Evolutionary conservation across 306 rosid genomes (phyloP), one percentile per base, ranked within the genome.

Genomic region (Sesbania bispinosa): DNA sequence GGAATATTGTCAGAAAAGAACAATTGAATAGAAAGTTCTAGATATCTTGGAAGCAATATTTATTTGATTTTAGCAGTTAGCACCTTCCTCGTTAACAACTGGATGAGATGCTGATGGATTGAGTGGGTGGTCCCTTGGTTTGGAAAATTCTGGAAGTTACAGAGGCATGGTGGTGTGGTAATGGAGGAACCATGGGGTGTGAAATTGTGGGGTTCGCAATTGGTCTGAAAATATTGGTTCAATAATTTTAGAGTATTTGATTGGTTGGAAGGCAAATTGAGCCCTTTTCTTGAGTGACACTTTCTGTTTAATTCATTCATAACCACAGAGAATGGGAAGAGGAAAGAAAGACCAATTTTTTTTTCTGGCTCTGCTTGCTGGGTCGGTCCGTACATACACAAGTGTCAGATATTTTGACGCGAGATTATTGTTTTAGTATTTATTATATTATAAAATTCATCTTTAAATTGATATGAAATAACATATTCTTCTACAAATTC

Each of bases 101-200:
- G 23, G 20, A 45, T 2, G 43, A 7, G 39, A 35, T 35, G 8
- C n/a, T n/a, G 26, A 16, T 69, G 7, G 67, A 27, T 52, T 8
- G 18, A 7, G 26, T 7, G 43, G 11, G 14, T 53, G 73, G 79
- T 72, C 51, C 66, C 10, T 62, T 21, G 67, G 81, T 14, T 71
- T 8, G 63, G 86, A 85, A 87, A 52, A 74, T 85, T 76, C 88
- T 85, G 80, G 88, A 85, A 81, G 88, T 76, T 74, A 27, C 52
- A 47, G 1, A n/a, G 51, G 38, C 46, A 14, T 5, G 35, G 20
- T 16, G 41, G 32, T 5, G 23, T 10, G 36, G 54, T 4, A 8
- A 68, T 26, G 73, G 54, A 35, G 55, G 77, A 35, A 52, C 33
- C 30, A 2, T 29, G 47, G 42, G 48, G 58, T 0, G 64, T 18